Evolutionary conservation across 2,329 filamentous ascomycete species (phyloP), one percentile per base, ranked within the genome.

Genomic region (Nemania diffusa): DNA sequence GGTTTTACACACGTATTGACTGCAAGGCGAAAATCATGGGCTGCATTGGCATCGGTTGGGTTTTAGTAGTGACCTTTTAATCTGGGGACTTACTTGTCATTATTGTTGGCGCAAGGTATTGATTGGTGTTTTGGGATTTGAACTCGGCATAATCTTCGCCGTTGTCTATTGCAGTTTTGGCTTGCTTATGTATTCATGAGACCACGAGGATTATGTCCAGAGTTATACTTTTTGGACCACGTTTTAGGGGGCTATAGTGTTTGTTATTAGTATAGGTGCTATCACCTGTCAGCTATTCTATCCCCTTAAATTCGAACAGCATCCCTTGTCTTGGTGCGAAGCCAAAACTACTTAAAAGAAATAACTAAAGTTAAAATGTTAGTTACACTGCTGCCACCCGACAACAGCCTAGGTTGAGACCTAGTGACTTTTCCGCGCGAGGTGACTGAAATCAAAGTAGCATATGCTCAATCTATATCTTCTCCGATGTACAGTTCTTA

Each of bases 1-100:
- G 48, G 46, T 15, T 62, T 53, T 67, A 67, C 48, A 70, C 57
- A 48, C 61, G 72, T 69, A 64, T 61, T n/a, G 44, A 67, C 50
- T 60, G 62, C 65, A 61, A 68, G 60, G 67, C 44, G 17, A 44
- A 65, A 63, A 57, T 17, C 24, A 29, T 37, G 20, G 42, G 52
- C 34, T 50, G 59, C 68, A 68, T 68, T 40, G 57, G 27, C 9
- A 62, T 37, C 42, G 53, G 53, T 58, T 59, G 34, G 32, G 20
- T 48, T 64, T 65, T 64, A 50, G 9, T 24, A 40, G 52, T 26
- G 32, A 22, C 50, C 15, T 50, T 57, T 52, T 61, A 62, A 44
- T 57, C 11, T 37, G 46, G 52, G 24, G 22, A 40, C 17, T 11
- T 20, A 32, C 40, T 32, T 9, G 22, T 20, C 20, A 24, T 55